Evolutionary conservation across 331 rosid species (phyloP), one percentile per base, ranked within the genome.

Genomic region (Cucumis variabilis): DNA sequence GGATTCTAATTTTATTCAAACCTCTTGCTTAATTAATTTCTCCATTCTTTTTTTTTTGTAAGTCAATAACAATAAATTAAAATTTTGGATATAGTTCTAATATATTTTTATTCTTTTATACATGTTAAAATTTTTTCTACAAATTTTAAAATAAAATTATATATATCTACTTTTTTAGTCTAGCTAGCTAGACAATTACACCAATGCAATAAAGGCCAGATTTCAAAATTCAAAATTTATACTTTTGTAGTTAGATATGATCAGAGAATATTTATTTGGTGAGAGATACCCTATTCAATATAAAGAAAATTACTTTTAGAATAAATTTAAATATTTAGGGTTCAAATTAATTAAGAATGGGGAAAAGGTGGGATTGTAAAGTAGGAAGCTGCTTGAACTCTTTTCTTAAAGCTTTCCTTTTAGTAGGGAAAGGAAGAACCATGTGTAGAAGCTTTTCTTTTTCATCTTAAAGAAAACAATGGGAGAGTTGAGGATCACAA

Each of bases 361-460:
- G 27, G 48, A 44, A 62, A 82, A 63, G 55, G 33, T 23, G 53
- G 13, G 14, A 21, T 33, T 82, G 23, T 82, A 62, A 75, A 62
- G 55, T 82, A 37, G n/a, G 15, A 62, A 62, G 10, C 10, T 44
- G 7, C 23, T 62, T 58, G 51, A 58, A 27, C 28, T 37, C 15
- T 62, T 63, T 82, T 81, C 12, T 4, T 13, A 81, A 60, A 11
- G 71, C 71, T 81, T 81, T 81, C 70, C 70, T 81, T 81, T 81
- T 81, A 33, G 51, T 80, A 76, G 19, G 21, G 21, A 78, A 78
- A 78, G 27, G 66, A 77, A 77, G 0, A n/a, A 44, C 24, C 41
- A 77, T n/a, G 19, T 24, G 16, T 77, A 12, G 41, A 78, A 78
- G 83, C 65, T 16, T 25, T 78, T 76, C 14, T 58, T 58, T 58